Evolutionary conservation across 1,284 basidiomycete species (phyloP), one percentile per base, ranked within the genome.

Genomic region (Tilletia horrida): DNA sequence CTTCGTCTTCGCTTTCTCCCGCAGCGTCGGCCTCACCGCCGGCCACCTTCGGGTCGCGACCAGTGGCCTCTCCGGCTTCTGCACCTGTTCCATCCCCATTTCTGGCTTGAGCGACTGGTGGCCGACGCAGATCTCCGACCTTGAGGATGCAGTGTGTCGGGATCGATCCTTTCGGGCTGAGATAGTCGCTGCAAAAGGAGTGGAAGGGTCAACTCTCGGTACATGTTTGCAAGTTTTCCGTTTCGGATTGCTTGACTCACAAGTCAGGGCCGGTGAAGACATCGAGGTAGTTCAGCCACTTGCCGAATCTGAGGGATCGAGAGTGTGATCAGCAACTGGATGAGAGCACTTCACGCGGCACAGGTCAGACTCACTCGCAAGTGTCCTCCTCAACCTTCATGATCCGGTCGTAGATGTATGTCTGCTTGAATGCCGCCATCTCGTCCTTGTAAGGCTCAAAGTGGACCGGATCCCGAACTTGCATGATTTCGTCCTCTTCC

Each of bases 361-460:
- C 11, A 65, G 21, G 50, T 23, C 55, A 57, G 52, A 86, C 91
- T 74, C 76, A 93, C 91, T 92, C 84, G 69, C 88, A 89, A 72
- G 87, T 85, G 44, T 86, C 86, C 68, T 91, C 88, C 83, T 98
- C 95, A 43, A 91, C 89, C 69, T 86, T 84, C 44, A 73, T 70
- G 66, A 81, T 81, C n/a, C 75, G 69, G 35, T 81, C 72, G 68
- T 81, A 81, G 66, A 81, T 78, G 65, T 66, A 75, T 13, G 42
- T 64, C 66, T 81, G 73, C 67, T 81, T 81, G 67, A 81, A 81
- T 25, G n/a, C 48, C 7, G 74, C 67, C 78, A 80, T 81, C 35
- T 65, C 8, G 2, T 25, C 42, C 3, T 64, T 27, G 57, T 73
- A 80, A 0, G 50, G 52, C 1, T 27, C 35, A 64, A 74, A 80